Percentiles rank a stretch among this genome's conserved stretches.
These are phyloP conservation scores for Pseudognaphalium luteoalbum DNA, from an alignment of 129 eudicot species.

Conservation along the genomic window DNA sequence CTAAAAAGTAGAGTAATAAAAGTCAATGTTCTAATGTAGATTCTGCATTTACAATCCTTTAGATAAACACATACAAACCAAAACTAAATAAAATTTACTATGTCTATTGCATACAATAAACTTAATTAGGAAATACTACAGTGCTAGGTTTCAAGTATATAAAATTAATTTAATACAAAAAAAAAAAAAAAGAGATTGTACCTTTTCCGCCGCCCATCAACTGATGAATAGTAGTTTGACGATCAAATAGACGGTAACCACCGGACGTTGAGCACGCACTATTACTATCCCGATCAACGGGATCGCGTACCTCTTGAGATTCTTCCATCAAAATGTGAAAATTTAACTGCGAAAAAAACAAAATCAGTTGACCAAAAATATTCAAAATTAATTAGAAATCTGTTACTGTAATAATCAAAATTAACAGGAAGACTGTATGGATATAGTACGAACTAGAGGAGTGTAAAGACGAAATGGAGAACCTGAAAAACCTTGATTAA, in stretches of 20 bases:
- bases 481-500: not conserved
- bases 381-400: not conserved
- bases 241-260: slow-evolving; percentile 37
- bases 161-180: not conserved
- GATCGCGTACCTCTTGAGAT: slow-evolving; percentile 34
- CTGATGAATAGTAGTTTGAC: slow-evolving; percentile 48
- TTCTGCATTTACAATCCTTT: not conserved
- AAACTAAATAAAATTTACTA: slow-evolving; percentile 7
- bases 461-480: not conserved
- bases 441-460: not conserved
- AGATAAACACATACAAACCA: slow-evolving; percentile 1
- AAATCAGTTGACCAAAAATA: slow-evolving; percentile 23
- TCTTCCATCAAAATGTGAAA: slow-evolving; percentile 28
- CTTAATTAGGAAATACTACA: not conserved
- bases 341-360: slow-evolving; percentile 25
- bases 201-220: slow-evolving; percentile 97
- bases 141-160: not conserved
- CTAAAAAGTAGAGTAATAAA: not conserved
- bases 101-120: slow-evolving; percentile 12
- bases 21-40: not conserved
- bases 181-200: slow-evolving; percentile 17
- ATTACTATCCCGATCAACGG: slow-evolving; percentile 25
- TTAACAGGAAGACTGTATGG: not conserved
- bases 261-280: slow-evolving; percentile 51
- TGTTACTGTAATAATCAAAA: not conserved